phyloP scores from a whole-genome alignment of 495 filamentous ascomycete genomes.

The Aspergillus avenaceus region DNA sequence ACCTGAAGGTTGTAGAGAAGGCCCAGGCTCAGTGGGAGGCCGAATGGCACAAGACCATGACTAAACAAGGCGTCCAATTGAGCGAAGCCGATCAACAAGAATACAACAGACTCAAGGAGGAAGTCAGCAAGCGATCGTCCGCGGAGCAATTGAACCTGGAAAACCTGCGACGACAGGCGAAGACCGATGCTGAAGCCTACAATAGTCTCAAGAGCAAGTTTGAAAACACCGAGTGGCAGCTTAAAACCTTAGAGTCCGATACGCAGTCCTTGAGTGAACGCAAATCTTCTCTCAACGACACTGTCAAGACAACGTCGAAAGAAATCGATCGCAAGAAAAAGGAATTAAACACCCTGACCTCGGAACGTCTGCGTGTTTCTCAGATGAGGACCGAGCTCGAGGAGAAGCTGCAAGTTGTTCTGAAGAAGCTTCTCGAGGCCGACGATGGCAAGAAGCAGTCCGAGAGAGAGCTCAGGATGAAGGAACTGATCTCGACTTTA shows the following conservation, averaged over 20 bases:
- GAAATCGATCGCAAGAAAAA: constrained; percentile 90
- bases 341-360: constrained; percentile 76
- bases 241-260: constrained; percentile 70
- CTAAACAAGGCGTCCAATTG: constrained; percentile 80
- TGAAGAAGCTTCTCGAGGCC: constrained; percentile 74
- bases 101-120: constrained; percentile 79
- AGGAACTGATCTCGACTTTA: constrained; percentile 75
- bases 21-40: constrained; percentile 85
- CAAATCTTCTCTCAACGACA: constrained; percentile 52
- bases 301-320: constrained; percentile 60
- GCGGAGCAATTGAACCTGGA: constrained; percentile 78
- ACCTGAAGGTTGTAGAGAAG: constrained; percentile 80
- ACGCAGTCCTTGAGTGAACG: constrained; percentile 64
- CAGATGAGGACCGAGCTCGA: constrained; percentile 83
- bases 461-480: constrained; percentile 70
- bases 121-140: constrained; percentile 81
- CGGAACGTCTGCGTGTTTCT: constrained; percentile 73
- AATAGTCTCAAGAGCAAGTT: constrained; percentile 84
- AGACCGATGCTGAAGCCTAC: constrained; percentile 84
- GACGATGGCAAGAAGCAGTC: constrained; percentile 79
- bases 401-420: constrained; percentile 79
- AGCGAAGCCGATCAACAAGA: constrained; percentile 84
- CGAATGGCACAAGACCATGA: constrained; percentile 76
- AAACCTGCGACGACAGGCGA: constrained; percentile 76
- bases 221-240: constrained; percentile 67